Evolutionary conservation across 2,329 filamentous ascomycete genomes (phyloP), one percentile per base, ranked within the genome.

Genomic region (Cladosporium sp.): DNA sequence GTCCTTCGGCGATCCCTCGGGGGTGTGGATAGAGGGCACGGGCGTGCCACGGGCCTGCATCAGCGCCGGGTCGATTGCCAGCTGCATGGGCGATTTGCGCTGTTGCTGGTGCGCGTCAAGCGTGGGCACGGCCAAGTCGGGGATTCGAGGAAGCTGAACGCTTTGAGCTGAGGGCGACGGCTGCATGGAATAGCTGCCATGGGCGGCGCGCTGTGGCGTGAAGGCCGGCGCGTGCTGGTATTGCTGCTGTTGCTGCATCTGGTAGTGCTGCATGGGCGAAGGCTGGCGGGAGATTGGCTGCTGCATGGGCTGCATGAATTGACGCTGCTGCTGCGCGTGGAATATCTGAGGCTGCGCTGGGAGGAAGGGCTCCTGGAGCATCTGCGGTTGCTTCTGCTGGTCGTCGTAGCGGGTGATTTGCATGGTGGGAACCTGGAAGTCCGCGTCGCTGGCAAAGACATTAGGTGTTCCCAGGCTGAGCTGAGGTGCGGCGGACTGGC

Each of bases 401-500:
- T 61, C 59, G 29, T 59, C 54, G 38, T 59, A 62, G 40, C 53
- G 54, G 25, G 63, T 56, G 56, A 65, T 61, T 16, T 57, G 56
- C 55, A 64, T 62, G 19, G 57, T 58, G 9, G 60, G 58, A 18
- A 62, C 59, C 9, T 55, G 57, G 53, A 62, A 64, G 52, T 66
- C 62, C 38, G 55, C 54, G 19, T 67, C 63, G 32, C 58, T 56
- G 39, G 53, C 56, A 50, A 64, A 65, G n/a, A 59, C 53, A 25
- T 59, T 60, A 6, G 63, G 53, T 54, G 65, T 55, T 59, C 69
- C 57, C 59, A 74, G 54, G 58, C 68, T 53, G 56, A 68, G 35
- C 62, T 64, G 51, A 57, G 70, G 60, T 13, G 56, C 59, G 11
- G 57, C 56, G 3, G 62, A 63, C 32, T 58, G 58, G 13, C 64